Evolutionary conservation across 2,329 filamentous ascomycete genomes (phyloP).

Genomic region (Scytalidium lignicola): DNA sequence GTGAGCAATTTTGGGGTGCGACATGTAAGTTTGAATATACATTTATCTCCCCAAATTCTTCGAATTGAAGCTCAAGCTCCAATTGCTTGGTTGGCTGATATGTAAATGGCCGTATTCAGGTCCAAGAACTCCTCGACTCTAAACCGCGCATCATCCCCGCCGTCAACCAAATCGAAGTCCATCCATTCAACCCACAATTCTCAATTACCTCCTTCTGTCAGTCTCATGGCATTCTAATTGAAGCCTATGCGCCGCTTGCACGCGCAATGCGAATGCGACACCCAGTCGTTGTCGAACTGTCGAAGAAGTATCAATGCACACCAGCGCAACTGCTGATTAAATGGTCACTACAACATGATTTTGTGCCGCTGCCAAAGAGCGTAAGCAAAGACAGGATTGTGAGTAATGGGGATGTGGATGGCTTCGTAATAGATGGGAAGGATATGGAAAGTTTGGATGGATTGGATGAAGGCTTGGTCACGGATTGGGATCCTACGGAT

Average conservation of each 20-base stretch:
- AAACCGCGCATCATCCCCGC: constrained; percentile 54
- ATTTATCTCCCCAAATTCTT: too few relatives aligned
- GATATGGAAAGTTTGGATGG: constrained; percentile 60
- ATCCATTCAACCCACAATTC: constrained; percentile 73
- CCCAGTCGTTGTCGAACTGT: constrained; percentile 54
- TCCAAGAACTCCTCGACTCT: constrained; percentile 25
- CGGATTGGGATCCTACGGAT: constrained; percentile 55
- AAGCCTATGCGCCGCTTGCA: constrained; percentile 77
- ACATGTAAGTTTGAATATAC: constrained; percentile 48
- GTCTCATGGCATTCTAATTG: constrained; percentile 61
- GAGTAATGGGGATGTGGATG: constrained; percentile 58
- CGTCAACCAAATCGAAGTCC: constrained; percentile 78
- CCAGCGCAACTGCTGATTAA: constrained; percentile 70
- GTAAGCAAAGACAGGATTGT: constrained; percentile 54
- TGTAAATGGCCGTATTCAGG: constrained; percentile 4
- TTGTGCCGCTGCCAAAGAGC: constrained; percentile 71
- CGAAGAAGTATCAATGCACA: constrained; percentile 64
- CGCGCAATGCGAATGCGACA: constrained; percentile 66
- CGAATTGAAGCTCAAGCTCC: too few relatives aligned
- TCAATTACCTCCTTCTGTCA: constrained; percentile 63
- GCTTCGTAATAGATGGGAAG: constrained; percentile 55
- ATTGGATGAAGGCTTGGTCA: constrained; percentile 69
- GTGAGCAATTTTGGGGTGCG: constrained; percentile 75
- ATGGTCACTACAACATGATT: constrained; percentile 73
- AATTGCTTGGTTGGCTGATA: not conserved